Conservation (phyloP, 768 basidiomycete species). For the Crassisporium funariophilum region DNA sequence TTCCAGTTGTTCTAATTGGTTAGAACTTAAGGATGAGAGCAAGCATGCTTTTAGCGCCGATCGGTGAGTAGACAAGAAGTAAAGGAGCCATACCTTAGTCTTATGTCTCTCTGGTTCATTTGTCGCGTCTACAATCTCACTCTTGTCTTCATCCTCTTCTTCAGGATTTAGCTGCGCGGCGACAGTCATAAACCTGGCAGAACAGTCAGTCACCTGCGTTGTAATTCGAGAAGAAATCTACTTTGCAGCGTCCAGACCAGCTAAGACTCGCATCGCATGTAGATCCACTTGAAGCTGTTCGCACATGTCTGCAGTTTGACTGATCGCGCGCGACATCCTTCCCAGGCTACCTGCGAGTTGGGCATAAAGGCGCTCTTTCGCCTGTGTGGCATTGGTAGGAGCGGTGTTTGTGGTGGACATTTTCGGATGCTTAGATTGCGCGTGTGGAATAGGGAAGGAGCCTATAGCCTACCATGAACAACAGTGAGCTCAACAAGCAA, state of each 20-base stretch:
- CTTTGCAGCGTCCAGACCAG: slow-evolving; percentile 83
- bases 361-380: slow-evolving; percentile 80
- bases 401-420: slow-evolving; percentile 23
- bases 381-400: slow-evolving; percentile 69
- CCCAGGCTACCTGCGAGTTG: slow-evolving; percentile 73
- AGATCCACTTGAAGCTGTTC: slow-evolving; percentile 76
- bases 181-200: slow-evolving; percentile 43
- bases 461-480: too few relatives aligned
- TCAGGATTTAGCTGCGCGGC: slow-evolving; percentile 40
- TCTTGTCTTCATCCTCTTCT: slow-evolving; percentile 25
- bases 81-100: neutral
- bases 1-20: too few relatives aligned
- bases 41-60: too few relatives aligned
- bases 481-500: too few relatives aligned
- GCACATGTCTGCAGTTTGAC: slow-evolving; percentile 75
- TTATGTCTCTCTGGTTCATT: neutral
- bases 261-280: slow-evolving; percentile 77
- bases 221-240: slow-evolving; percentile 36
- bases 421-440: too few relatives aligned
- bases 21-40: too few relatives aligned
- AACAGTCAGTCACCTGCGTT: slow-evolving; percentile 1
- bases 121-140: slow-evolving; percentile 3
- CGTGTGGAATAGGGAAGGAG: too few relatives aligned
- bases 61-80: too few relatives aligned
- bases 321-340: slow-evolving; percentile 66